These are phyloP conservation scores for Cryptosporidium parvum DNA, from an alignment of 169 alveolate species.

Conservation along the genomic window DNA sequence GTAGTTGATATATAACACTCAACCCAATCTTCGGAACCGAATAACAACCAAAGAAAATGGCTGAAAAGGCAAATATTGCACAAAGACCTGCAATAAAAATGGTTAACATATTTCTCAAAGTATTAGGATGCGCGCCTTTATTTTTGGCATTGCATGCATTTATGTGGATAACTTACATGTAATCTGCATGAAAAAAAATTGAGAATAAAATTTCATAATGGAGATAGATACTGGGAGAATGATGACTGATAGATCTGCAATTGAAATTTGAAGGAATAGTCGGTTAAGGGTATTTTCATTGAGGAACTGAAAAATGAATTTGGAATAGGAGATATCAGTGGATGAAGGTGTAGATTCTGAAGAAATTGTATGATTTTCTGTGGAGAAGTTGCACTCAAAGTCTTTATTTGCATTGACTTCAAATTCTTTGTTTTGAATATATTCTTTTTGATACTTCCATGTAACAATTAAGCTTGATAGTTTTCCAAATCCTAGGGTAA, in stretches of 20 bases:
- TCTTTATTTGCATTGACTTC: slow-evolving; percentile 6
- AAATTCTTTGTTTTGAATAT: neutral
- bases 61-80: slow-evolving; percentile 7
- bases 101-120: neutral
- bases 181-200: neutral
- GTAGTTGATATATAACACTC: slow-evolving; percentile 5
- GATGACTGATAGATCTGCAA: slow-evolving; percentile 32
- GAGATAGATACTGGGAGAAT: slow-evolving; percentile 35
- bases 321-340: slow-evolving; percentile 7
- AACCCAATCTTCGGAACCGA: slow-evolving; percentile 59
- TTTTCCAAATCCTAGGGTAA: slow-evolving; percentile 55
- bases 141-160: neutral
- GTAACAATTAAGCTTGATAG: slow-evolving; percentile 41
- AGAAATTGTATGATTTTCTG: neutral
- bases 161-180: slow-evolving; percentile 28
- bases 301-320: neutral
- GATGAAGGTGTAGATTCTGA: slow-evolving; percentile 11
- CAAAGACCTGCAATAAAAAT: neutral
- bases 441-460: slow-evolving; percentile 25
- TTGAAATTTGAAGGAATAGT: neutral
- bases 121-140: neutral
- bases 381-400: slow-evolving; percentile 13
- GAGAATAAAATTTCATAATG: neutral
- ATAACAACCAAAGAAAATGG: slow-evolving; percentile 42
- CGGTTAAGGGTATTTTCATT: neutral